These are phyloP conservation scores for Tuber indicum DNA, from an alignment of 495 filamentous ascomycete species.

Conservation along the genomic window DNA sequence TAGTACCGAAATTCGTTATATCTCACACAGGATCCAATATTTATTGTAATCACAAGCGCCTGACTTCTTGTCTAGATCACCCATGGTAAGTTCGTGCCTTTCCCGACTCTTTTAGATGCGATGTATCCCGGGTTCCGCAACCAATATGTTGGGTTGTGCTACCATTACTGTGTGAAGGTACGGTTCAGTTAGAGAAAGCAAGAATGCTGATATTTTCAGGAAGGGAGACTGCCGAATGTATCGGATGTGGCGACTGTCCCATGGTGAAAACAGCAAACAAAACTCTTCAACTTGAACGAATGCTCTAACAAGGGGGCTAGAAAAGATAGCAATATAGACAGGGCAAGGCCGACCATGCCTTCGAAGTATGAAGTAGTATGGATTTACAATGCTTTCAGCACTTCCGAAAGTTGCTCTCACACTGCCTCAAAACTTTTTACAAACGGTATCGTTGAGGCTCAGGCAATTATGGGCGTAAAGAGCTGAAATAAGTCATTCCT, in stretches of 20 bases:
- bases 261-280: background rate
- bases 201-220: background rate
- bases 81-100: background rate
- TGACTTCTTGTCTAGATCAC: background rate
- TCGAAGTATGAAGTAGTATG: background rate
- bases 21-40: background rate
- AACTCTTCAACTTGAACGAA: background rate
- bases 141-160: background rate
- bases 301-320: background rate
- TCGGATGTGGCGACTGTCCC: background rate
- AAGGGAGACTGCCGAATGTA: background rate
- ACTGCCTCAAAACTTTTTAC: background rate
- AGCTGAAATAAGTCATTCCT: background rate
- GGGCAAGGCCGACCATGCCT: background rate
- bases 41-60: background rate
- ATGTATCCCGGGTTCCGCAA: background rate
- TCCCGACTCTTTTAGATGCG: background rate
- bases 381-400: background rate
- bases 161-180: background rate
- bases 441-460: background rate
- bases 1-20: background rate
- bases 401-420: background rate
- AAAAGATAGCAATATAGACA: background rate
- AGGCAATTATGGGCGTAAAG: background rate
- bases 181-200: background rate